Evolutionary conservation across 345 rosid genomes (phyloP), one percentile per base, ranked within the genome.

Genomic region (Tarenaya hassleriana): DNA sequence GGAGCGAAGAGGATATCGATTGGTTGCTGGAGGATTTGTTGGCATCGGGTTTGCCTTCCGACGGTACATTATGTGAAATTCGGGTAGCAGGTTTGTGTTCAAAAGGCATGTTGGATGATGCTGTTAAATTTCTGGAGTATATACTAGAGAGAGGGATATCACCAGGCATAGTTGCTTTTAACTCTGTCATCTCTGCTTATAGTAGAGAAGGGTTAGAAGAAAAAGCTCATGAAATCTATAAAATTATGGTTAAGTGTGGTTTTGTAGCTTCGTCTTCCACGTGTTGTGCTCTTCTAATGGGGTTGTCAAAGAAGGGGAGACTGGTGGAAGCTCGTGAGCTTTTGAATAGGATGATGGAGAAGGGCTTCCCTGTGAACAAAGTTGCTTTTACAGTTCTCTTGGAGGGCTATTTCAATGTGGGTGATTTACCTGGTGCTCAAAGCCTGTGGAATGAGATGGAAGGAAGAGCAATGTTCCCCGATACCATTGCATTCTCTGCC

Each of bases 151-250:
- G 64, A 59, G 94, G 89, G 69, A 64, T 73, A 48, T 43, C 69
- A 41, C 73, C 69, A 20, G 77, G 80, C 52, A 55, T 75, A 44
- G 66, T 77, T 60, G 80, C 79, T 32, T 79, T 79, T 65, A 85
- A 85, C 66, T 75, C 89, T 24, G 50, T 85, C 34, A 75, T 82
- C 67, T 80, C 82, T 27, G 89, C 82, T 41, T 79, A 72, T 69
- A 67, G 86, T 70, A 66, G 52, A 70, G 69, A 62, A 1, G 76
- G 80, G 21, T 39, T 69, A 65, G 77, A 79, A 3, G 75, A 75
- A 29, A 71, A 70, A 54, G 84, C 83, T 42, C 56, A 62, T 55
- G 69, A 68, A 52, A 67, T 62, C 11, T 85, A 63, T 62, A 71
- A 62, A 64, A 16, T 75, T 47, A 77, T 85, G 81, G 56, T 47